Conservation (phyloP, 2,329 filamentous ascomycete species). For the Ceratocystis harringtonii region DNA sequence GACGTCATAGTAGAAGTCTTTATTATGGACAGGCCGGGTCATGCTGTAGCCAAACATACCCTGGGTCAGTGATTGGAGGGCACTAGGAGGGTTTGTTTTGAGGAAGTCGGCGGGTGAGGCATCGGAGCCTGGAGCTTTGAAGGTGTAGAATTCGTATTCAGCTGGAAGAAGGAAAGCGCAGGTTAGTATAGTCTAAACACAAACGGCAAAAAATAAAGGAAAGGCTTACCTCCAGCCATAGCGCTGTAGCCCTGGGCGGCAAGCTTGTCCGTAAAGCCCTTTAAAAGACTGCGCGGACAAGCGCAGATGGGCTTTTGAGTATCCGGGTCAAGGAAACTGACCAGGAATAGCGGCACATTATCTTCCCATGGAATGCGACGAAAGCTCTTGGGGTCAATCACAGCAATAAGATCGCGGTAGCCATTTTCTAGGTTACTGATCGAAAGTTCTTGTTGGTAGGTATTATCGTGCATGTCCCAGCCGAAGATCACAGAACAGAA, state of each 20-base stretch:
- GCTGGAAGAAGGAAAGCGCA: constrained; percentile 34
- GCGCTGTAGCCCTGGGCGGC: constrained; percentile 56
- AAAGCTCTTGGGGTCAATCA: constrained; percentile 64
- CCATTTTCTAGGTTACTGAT: constrained; percentile 87
- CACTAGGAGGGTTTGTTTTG: constrained; percentile 52
- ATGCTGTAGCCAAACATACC: constrained; percentile 95
- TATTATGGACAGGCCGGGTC: constrained; percentile 73
- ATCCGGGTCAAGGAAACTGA: constrained; percentile 73
- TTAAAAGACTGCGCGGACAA: constrained; percentile 65
- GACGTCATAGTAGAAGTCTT: constrained; percentile 82
- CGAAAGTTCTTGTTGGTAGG: constrained; percentile 69
- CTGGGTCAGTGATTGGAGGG: constrained; percentile 69
- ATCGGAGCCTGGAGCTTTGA: constrained; percentile 48
- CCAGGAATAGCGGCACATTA: constrained; percentile 69
- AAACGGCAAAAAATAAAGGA: neutral
- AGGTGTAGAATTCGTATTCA: constrained; percentile 93
- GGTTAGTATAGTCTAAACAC: neutral
- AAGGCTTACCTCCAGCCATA: constrained; percentile 67
- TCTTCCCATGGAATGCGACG: constrained; percentile 84
- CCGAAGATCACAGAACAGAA: constrained; percentile 92
- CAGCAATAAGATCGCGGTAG: constrained; percentile 70
- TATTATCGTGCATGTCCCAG: constrained; percentile 94
- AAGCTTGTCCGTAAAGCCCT: constrained; percentile 51
- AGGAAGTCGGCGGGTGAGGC: constrained; percentile 62
- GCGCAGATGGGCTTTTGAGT: constrained; percentile 55